Base-by-base conservation (phyloP, 192 early-diverging fungal species). In the Powellomyces hirtus region DNA sequence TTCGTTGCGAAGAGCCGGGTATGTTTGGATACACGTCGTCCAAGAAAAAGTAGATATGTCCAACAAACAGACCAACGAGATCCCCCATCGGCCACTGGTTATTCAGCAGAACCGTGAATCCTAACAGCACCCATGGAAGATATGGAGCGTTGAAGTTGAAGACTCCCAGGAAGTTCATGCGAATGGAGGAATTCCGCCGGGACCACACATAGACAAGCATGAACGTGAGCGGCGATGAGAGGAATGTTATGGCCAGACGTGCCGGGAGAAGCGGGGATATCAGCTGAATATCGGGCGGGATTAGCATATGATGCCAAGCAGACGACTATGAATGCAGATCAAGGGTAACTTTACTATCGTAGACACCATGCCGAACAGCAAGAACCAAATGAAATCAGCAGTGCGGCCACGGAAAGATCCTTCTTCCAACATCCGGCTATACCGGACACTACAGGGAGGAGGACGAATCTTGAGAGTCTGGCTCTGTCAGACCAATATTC, bases 201-300 rank as follows among this genome's bases (percentile, higher is more conserved):
- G 94, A 91, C 97, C 97, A 99, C 29, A 99, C 82, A 64, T 99
- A 99, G 0, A 95, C 92, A 53, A 99, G 71, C 31, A 90, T 84
- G 60, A 92, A 91, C 0, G 90, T 88, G 13, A 99, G 75, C 30
- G 95, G 82, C 16, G 89, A 82, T 4, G 89, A 91, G 46, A 97
- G 72, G 70, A 97, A 98, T 4, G 87, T 86, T 64, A 94, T 84
- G 24, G 84, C 72, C 8, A 46, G 56, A 11, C 30, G 38, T 4
- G 74, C 37, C 0, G 73, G 40, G 18, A 83, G 22, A 7, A 80
- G 38, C 6, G 80, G 78, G 34, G 75, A 45, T 16, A 83, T 46
- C 33, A 61, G 13, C 77, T 79, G 59, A 18, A 4, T 18, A 24
- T 27, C 36, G n/a, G n/a, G 14, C 2, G 29, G 29, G 53, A 18